Conservation (phyloP, 345 rosid genomes). For the Ceriops tagal region DNA sequence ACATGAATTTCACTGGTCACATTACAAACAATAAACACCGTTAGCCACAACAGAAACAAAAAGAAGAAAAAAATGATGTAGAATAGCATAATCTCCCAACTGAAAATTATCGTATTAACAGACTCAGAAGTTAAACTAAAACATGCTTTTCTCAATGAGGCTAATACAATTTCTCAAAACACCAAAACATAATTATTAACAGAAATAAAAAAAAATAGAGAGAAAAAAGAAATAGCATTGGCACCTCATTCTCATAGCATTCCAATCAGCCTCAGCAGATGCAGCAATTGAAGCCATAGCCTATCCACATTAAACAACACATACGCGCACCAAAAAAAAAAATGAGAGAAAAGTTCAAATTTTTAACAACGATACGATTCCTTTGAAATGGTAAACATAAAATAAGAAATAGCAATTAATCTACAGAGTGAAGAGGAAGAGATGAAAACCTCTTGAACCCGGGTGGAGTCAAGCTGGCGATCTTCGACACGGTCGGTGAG, state of each 20-base stretch:
- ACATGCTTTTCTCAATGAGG: not conserved
- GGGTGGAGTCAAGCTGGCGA: conserved; percentile 95
- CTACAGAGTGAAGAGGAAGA: no score
- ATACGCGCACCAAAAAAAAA: not conserved
- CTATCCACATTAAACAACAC: conserved; percentile 28
- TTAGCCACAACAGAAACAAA: no score
- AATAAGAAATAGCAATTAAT: not conserved
- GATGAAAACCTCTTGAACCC: conserved; percentile 72
- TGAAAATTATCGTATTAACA: no score
- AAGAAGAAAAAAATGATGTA: no score
- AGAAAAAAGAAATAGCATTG: not conserved
- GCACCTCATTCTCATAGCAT: conserved; percentile 86
- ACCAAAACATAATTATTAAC: not conserved
- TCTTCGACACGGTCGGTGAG: conserved; percentile 98
- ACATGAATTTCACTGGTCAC: no score
- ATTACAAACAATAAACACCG: no score
- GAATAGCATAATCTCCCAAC: no score
- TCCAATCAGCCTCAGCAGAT: conserved; percentile 73
- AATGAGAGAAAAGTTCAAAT: not conserved
- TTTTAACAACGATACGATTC: not conserved
- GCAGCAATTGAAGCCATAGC: conserved; percentile 98
- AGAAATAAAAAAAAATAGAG: not conserved
- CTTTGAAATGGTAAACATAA: not conserved
- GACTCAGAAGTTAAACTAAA: no score
- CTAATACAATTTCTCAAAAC: not conserved